Percentiles rank a stretch among this genome's conserved stretches.
These are phyloP conservation scores for Apiospora rasikravindrae DNA, from an alignment of 2,329 filamentous ascomycete species.

Conservation along the genomic window DNA sequence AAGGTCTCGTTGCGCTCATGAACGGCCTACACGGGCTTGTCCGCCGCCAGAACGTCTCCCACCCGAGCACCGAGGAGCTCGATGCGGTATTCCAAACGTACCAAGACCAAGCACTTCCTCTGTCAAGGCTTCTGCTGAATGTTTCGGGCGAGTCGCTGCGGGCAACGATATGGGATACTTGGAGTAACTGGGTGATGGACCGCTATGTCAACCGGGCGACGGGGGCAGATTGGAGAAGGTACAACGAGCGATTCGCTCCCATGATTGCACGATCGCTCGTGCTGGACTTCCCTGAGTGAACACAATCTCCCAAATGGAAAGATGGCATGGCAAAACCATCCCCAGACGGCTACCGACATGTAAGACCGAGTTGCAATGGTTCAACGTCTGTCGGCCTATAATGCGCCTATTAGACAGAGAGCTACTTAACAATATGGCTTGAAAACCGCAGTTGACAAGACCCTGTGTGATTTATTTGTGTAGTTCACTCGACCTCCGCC, in stretches of 20 bases:
- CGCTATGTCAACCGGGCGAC: neutral
- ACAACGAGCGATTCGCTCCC: conserved; percentile 1
- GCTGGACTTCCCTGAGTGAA: conserved; percentile 1
- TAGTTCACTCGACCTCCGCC: neutral
- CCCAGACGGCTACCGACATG: neutral
- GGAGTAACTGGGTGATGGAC: conserved; percentile 3
- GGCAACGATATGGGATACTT: conserved; percentile 3
- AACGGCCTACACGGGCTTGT: conserved; percentile 11
- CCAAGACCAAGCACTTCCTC: neutral
- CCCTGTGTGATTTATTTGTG: neutral
- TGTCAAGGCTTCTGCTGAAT: neutral
- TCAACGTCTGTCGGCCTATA: neutral
- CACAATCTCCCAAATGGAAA: conserved; percentile 1
- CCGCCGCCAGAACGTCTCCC: neutral
- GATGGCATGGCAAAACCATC: conserved; percentile 5
- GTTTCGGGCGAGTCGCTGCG: neutral
- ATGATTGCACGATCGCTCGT: conserved; percentile 9
- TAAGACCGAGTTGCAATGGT: neutral
- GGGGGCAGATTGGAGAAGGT: conserved; percentile 12
- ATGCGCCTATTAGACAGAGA: neutral
- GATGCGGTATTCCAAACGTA: neutral
- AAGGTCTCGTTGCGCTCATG: conserved; percentile 4
- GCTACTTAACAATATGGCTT: neutral
- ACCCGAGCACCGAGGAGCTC: neutral
- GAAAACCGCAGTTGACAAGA: no score